Base-by-base conservation (phyloP, 2,329 filamentous ascomycete genomes). In the Dothistroma pini region DNA sequence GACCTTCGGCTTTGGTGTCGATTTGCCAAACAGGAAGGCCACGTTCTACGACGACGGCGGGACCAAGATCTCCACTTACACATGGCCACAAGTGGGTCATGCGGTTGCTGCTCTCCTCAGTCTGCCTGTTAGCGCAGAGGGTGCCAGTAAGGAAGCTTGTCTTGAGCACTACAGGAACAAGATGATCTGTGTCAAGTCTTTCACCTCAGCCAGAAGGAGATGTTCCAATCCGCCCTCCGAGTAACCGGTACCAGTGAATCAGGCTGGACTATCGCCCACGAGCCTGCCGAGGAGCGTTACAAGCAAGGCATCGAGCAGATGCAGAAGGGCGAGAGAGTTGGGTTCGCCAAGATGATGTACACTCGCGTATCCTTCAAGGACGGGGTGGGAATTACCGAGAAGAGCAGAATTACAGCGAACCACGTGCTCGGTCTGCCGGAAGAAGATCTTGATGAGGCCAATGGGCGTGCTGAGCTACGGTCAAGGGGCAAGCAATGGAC, bases 121-220 rank as follows among this genome's bases (percentile, higher is more conserved):
- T 11, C 62, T 78, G 16, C 68, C 69, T 0, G 66, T 71, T 47
- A 58, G 63, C 19, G 52, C 51, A 12, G 61, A 61, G 11, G 57
- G 57, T 9, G 49, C 22, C 25, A 48, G 48, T n/a, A 55, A 55
- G 21, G 56, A n/a, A n/a, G n/a, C n/a, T n/a, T n/a, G 56, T 19
- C 57, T 67, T 10, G 63, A 65, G 22, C 38, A 71, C 34, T 85
- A 77, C 66, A 73, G 75, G 2, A 84, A 86, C 71, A 78, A 79
- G 55, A 64, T 68, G 0, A 68, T 87, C 1, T 84, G 80, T 66
- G 66, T 87, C 11, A 78, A 77, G 7, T 86, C 83, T 62, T 89
- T 88, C 75, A 71, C 75, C 11, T 86, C 62, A 84, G 74, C 61
- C 88, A 90, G 72, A 78, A 79, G 11, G 86, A 90, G 10, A 89